A percentile compares a stretch with the other conserved stretches of the same genome.
These are phyloP conservation scores for Saccharomyces hybrid DNA, from an alignment of 1,139 yeast genomes.

Conservation along the genomic window DNA sequence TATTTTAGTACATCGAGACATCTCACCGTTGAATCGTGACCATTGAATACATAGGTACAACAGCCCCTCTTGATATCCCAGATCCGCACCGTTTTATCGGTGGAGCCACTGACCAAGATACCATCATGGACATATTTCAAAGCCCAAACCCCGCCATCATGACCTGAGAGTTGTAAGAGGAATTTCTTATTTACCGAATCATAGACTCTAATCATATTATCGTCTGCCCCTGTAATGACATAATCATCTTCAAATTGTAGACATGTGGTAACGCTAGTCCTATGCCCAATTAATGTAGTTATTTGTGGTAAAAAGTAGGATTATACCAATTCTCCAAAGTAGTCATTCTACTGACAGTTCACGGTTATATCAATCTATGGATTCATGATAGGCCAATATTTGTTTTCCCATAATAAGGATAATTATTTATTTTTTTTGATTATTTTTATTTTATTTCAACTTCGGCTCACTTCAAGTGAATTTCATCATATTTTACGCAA, in stretches of 20 bases:
- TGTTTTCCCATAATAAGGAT: too few species aligned
- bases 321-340: slow-evolving; percentile 74
- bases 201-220: slow-evolving; percentile 71
- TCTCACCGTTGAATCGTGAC: slow-evolving; percentile 87
- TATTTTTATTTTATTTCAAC: too few species aligned
- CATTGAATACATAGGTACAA: slow-evolving; percentile 71
- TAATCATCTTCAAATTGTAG: slow-evolving; percentile 87
- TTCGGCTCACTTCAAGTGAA: too few species aligned
- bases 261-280: slow-evolving; percentile 82
- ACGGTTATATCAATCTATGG: too few species aligned
- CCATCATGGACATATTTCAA: slow-evolving; percentile 53
- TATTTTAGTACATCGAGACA: slow-evolving; percentile 73
- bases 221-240: slow-evolving; percentile 90
- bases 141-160: slow-evolving; percentile 99
- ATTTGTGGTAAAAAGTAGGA: slow-evolving; percentile 62
- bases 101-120: slow-evolving; percentile 79
- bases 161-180: slow-evolving; percentile 66
- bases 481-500: too few species aligned
- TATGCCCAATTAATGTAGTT: slow-evolving; percentile 68
- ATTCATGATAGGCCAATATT: too few species aligned
- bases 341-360: neutral
- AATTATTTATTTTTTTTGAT: too few species aligned
- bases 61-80: slow-evolving; percentile 58
- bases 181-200: slow-evolving; percentile 67
- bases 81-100: slow-evolving; percentile 82